These are phyloP conservation scores for Neurospora sp. DNA, from an alignment of 495 filamentous ascomycete genomes.

Conservation along the genomic window DNA sequence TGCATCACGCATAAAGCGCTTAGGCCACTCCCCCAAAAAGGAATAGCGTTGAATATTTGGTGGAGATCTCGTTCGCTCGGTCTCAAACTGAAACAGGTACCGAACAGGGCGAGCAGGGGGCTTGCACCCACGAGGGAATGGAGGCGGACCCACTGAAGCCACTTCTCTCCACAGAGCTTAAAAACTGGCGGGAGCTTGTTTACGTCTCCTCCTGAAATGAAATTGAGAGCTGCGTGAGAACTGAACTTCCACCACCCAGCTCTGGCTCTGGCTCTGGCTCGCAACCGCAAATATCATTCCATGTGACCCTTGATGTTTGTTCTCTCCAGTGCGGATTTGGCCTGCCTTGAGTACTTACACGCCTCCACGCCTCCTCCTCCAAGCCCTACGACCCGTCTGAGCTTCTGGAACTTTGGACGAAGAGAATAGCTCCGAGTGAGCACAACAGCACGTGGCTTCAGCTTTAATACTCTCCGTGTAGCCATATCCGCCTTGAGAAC, in stretches of 20 bases:
- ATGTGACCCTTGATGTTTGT: not conserved
- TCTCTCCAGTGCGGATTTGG: not conserved
- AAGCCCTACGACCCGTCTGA: not conserved
- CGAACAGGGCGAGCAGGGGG: not conserved
- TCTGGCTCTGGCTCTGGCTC: not conserved
- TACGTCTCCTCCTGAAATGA: not conserved
- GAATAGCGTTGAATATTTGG: not conserved
- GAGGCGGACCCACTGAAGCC: not conserved
- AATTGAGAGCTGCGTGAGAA: not conserved
- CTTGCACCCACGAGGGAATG: not conserved
- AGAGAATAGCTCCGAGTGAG: not conserved
- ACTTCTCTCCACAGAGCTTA: not conserved
- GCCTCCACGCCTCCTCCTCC: not conserved
- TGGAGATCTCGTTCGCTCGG: not conserved
- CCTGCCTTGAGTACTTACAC: not conserved
- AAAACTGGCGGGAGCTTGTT: not conserved
- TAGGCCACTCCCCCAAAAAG: not conserved
- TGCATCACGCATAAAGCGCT: not conserved
- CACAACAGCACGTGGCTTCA: not conserved
- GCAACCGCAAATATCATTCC: not conserved
- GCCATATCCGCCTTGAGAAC: not conserved
- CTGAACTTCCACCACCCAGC: not conserved
- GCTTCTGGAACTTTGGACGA: not conserved
- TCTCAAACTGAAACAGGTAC: not conserved
- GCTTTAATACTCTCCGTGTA: not conserved